Conservation (phyloP, 148 eudicot species). For the Rhododendron ferrugineum region DNA sequence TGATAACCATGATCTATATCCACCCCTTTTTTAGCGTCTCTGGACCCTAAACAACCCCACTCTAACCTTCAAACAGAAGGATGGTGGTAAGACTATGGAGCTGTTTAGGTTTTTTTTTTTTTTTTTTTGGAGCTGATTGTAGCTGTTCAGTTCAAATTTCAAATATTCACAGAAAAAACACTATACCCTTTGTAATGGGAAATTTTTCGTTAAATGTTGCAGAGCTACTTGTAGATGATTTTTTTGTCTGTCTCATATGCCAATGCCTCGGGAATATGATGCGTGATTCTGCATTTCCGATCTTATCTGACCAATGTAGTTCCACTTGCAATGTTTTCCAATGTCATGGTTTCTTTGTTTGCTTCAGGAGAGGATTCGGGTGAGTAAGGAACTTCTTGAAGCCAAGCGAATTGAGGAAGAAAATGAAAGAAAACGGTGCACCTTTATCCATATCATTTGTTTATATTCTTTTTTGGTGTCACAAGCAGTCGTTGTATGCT, state of each 20-base stretch:
- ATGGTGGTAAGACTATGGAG: neutral
- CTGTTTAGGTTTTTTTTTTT: too few species aligned
- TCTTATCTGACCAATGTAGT: neutral
- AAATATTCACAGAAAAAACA: neutral
- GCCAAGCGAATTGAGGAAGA: slow-evolving; percentile 98
- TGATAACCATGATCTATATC: neutral
- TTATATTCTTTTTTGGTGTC: slow-evolving; percentile 5
- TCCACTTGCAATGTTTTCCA: neutral
- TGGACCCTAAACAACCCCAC: neutral
- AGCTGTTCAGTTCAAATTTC: neutral
- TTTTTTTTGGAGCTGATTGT: too few species aligned
- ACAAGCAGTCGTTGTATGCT: neutral
- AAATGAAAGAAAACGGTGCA: slow-evolving; percentile 96
- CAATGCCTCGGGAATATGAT: neutral
- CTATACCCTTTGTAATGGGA: neutral
- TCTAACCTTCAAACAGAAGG: neutral
- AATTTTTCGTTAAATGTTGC: neutral
- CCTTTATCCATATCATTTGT: slow-evolving; percentile 15
- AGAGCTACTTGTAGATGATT: neutral
- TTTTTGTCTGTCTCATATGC: neutral
- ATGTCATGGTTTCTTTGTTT: neutral
- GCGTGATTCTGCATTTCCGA: neutral
- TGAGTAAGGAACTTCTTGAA: slow-evolving; percentile 96
- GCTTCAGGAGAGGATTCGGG: slow-evolving; percentile 86
- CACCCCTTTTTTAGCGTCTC: neutral